Conservation (phyloP, 2,329 filamentous ascomycete genomes). For the Diaporthe citri region DNA sequence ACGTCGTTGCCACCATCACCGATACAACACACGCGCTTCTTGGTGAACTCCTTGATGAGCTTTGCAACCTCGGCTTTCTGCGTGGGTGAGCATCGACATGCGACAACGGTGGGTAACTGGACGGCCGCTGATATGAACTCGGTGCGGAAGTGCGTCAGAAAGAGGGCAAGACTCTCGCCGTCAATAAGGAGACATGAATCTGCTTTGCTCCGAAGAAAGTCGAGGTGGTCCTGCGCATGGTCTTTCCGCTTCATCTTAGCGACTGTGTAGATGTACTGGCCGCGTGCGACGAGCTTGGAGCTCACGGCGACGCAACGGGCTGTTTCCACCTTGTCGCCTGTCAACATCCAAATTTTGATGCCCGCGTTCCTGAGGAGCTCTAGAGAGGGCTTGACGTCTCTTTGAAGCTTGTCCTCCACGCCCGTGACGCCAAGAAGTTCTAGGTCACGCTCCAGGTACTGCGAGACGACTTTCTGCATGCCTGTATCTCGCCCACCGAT, state of each 20-base stretch:
- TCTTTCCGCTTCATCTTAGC: conserved; percentile 87
- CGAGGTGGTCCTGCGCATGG: conserved; percentile 86
- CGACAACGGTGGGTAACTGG: conserved; percentile 89
- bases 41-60: conserved; percentile 90
- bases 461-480: conserved; percentile 83
- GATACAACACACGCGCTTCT: conserved; percentile 96
- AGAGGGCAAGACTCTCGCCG: conserved; percentile 87
- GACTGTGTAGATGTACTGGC: conserved; percentile 96
- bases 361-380: conserved; percentile 96
- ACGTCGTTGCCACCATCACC: conserved; percentile 99
- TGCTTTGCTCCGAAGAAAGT: conserved; percentile 88
- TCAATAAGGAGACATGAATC: conserved; percentile 93
- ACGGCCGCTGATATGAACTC: conserved; percentile 93
- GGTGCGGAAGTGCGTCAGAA: conserved; percentile 83
- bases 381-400: conserved; percentile 93
- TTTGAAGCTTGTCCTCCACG: conserved; percentile 96
- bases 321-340: conserved; percentile 98
- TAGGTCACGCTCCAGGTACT: conserved; percentile 87
- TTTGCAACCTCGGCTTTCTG: conserved; percentile 96
- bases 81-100: conserved; percentile 95
- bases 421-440: conserved; percentile 97
- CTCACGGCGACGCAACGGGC: conserved; percentile 96
- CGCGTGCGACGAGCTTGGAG: conserved; percentile 91
- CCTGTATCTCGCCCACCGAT: conserved; percentile 84
- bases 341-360: conserved; percentile 99